These are phyloP conservation scores for Phialophora expanda DNA, from an alignment of 2,329 filamentous ascomycete species.

Conservation along the genomic window DNA sequence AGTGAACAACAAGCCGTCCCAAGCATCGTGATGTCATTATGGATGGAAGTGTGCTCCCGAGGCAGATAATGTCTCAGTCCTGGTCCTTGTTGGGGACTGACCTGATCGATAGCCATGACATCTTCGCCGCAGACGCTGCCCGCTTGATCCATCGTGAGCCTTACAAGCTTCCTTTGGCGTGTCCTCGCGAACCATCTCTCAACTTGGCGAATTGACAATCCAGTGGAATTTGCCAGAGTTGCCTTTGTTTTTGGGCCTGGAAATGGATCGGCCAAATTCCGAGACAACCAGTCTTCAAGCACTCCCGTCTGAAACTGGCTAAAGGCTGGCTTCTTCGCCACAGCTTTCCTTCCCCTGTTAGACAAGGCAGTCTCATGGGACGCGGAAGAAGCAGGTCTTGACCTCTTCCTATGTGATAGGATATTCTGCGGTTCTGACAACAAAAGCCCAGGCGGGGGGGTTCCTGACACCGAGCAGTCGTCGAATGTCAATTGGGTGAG, in stretches of 20 bases:
- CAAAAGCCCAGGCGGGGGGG: not conserved
- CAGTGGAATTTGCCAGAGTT: not conserved
- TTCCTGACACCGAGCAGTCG: not conserved
- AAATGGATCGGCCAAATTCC: slow-evolving; percentile 1
- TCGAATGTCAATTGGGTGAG: not conserved
- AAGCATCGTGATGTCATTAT: not conserved
- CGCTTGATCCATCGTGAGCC: not conserved
- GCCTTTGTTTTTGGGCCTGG: not conserved
- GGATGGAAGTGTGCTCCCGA: not conserved
- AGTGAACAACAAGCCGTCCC: not conserved
- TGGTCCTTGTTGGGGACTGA: not conserved
- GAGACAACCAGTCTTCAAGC: not conserved
- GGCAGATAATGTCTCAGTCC: not conserved
- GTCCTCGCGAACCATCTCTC: slow-evolving; percentile 9
- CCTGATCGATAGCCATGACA: not conserved
- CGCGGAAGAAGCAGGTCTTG: not conserved
- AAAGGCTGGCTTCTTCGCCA: not conserved
- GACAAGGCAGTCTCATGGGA: not conserved
- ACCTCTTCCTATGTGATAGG: not conserved
- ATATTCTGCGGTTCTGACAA: not conserved
- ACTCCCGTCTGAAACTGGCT: not conserved
- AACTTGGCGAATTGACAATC: not conserved
- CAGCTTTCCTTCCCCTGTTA: too few species aligned
- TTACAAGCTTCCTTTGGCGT: slow-evolving; percentile 7
- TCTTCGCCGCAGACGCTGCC: not conserved